Evolutionary conservation across 495 filamentous ascomycete species (phyloP).

Genomic region (Xylaria grammica): DNA sequence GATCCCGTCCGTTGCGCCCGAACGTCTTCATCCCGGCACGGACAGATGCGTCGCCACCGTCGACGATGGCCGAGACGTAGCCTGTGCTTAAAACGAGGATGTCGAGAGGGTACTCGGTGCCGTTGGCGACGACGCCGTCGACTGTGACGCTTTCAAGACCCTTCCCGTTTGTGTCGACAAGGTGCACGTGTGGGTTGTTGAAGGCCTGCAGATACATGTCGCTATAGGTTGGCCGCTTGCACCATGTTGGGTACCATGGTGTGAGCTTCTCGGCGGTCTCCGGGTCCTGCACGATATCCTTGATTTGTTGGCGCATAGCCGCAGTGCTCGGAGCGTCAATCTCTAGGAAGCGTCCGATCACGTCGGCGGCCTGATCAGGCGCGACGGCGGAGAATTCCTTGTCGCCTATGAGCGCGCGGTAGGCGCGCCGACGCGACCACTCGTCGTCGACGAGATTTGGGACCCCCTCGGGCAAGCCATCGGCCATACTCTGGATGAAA

Average conservation of each 20-base stretch:
- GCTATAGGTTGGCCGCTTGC: constrained; percentile 54
- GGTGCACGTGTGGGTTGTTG: constrained; percentile 51
- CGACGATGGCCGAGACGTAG: constrained; percentile 42
- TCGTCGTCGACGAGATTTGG: constrained; percentile 48
- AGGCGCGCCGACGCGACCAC: constrained; percentile 43
- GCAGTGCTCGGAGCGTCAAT: constrained; percentile 34
- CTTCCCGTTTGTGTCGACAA: constrained; percentile 61
- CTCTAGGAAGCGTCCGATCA: constrained; percentile 38
- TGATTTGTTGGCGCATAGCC: constrained; percentile 41
- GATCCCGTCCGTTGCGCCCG: constrained; percentile 46
- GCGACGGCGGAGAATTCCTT: constrained; percentile 28
- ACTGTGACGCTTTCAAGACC: constrained; percentile 48
- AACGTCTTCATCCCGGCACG: constrained; percentile 45
- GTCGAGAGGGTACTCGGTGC: constrained; percentile 50
- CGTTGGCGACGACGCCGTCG: constrained; percentile 44
- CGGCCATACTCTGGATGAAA: constrained; percentile 36
- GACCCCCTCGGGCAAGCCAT: constrained; percentile 29
- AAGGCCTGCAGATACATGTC: constrained; percentile 53
- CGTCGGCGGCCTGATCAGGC: constrained; percentile 41
- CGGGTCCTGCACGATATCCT: constrained; percentile 48
- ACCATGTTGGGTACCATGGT: constrained; percentile 52
- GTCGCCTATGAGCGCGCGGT: constrained; percentile 40
- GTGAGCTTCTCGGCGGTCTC: constrained; percentile 49
- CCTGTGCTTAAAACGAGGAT: constrained; percentile 56
- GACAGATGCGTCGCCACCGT: constrained; percentile 37